Conservation (phyloP, 305 asterid genomes). For the Fraxinus greggii region DNA sequence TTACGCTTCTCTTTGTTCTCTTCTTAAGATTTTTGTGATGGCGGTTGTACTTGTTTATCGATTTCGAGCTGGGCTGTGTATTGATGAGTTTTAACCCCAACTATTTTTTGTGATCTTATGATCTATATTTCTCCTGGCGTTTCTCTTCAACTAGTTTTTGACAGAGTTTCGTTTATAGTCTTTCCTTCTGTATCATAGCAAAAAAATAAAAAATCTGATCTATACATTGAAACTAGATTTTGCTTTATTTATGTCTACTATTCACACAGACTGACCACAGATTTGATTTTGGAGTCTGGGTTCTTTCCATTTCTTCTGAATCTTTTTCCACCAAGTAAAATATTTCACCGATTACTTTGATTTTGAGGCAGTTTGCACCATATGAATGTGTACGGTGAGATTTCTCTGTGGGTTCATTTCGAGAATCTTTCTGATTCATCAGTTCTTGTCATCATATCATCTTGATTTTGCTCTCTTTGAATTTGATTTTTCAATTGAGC, state of each 20-base stretch:
- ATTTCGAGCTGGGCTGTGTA: slow-evolving; percentile 16
- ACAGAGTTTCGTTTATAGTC: slow-evolving; percentile 24
- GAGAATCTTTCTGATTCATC: slow-evolving; percentile 29
- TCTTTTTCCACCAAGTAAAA: slow-evolving; percentile 12
- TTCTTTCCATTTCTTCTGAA: slow-evolving; percentile 26
- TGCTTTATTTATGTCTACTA: slow-evolving; percentile 32
- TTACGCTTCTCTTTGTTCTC: neutral
- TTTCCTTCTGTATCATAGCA: slow-evolving; percentile 23
- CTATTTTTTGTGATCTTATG: slow-evolving; percentile 46
- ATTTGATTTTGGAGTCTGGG: slow-evolving; percentile 34
- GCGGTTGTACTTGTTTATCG: neutral
- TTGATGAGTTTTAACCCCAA: slow-evolving; percentile 18
- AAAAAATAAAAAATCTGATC: slow-evolving; percentile 38
- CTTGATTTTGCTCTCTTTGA: slow-evolving; percentile 34
- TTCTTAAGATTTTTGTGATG: slow-evolving; percentile 1
- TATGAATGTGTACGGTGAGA: slow-evolving; percentile 4
- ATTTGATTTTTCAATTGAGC: slow-evolving; percentile 30
- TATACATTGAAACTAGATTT: slow-evolving; percentile 24
- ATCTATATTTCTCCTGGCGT: slow-evolving; percentile 27
- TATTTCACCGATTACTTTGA: slow-evolving; percentile 23
- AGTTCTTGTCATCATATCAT: slow-evolving; percentile 15
- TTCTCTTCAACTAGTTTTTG: slow-evolving; percentile 19
- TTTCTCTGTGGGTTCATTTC: slow-evolving; percentile 21
- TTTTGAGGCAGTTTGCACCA: slow-evolving; percentile 23
- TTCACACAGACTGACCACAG: slow-evolving; percentile 41